Base-by-base conservation (phyloP, 2,329 filamentous ascomycete species). In the Sarocladium brachiariae region DNA sequence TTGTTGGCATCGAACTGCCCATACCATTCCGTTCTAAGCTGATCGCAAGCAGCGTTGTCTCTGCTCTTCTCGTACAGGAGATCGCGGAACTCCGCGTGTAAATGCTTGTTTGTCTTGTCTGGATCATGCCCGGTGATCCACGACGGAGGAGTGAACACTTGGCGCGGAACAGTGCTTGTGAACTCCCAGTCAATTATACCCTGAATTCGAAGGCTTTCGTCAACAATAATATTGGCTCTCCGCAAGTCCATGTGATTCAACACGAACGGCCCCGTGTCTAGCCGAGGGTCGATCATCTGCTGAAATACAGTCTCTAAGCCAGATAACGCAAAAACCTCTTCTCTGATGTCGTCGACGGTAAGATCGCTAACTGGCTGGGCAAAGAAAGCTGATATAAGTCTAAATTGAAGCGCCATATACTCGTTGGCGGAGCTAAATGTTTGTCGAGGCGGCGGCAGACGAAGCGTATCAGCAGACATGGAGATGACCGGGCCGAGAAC, bases 401-500 rank as follows among this genome's bases (percentile, higher is more conserved):
- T 18, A 13, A 53, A 53, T 23, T 57, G 54, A 35, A 53, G 35
- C 39, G 9, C 37, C 49, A 57, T 50, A 27, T 55, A 57, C 4
- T 50, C 31, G 16, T 25, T 50, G n/a, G 53, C 56, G 2, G 54
- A 50, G 24, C 27, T 16, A 50, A 55, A 51, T 9, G 13, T 49
- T 39, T 51, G n/a, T 27, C 21, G 46, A 50, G 45, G 31, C 25
- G 51, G 31, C 25, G 51, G 45, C 11, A 51, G 27, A 13, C 39
- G 50, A 52, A 56, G 53, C 43, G 21, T 41, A 8, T 19, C 41
- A 33, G 30, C 33, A 19, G 51, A 54, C 48, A 60, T 56, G 50
- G 57, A 57, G 16, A 58, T 52, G 38, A 55, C 57, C 25, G 53
- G 50, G 14, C 59, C 57, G 5, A 59, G 3, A 50, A 58, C 38